These are phyloP conservation scores for Trichoderma erinaceum DNA, from an alignment of 495 filamentous ascomycete genomes.

Conservation along the genomic window DNA sequence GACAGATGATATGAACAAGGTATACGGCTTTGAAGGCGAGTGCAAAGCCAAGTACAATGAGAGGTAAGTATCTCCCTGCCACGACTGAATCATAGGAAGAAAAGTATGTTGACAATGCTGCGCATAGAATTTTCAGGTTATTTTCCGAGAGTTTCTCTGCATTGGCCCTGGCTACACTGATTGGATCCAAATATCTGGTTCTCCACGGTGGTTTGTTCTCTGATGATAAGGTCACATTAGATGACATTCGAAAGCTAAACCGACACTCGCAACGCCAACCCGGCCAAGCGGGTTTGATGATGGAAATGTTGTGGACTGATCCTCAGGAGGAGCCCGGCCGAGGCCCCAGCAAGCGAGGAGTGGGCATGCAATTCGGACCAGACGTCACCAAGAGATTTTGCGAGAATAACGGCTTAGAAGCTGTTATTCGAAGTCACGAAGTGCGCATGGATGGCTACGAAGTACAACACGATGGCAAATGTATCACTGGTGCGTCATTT, in stretches of 20 bases:
- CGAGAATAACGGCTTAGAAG: slow-evolving; percentile 87
- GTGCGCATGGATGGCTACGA: slow-evolving; percentile 97
- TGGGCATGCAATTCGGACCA: slow-evolving; percentile 93
- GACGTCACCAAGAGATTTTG: slow-evolving; percentile 97
- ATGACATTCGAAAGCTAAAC: slow-evolving; percentile 89
- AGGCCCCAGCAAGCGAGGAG: slow-evolving; percentile 92
- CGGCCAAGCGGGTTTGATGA: slow-evolving; percentile 95
- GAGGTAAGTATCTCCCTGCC: slow-evolving; percentile 35
- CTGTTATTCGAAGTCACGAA: slow-evolving; percentile 94
- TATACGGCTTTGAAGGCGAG: slow-evolving; percentile 97
- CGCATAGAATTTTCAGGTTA: slow-evolving; percentile 70
- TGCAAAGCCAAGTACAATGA: slow-evolving; percentile 98
- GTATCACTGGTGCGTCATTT: slow-evolving; percentile 69
- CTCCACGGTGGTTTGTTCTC: slow-evolving; percentile 97
- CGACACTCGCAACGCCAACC: slow-evolving; percentile 90
- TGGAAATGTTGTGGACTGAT: slow-evolving; percentile 99
- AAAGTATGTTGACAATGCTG: not conserved
- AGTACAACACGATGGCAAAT: slow-evolving; percentile 92
- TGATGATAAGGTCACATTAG: slow-evolving; percentile 85
- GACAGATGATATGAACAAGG: slow-evolving; percentile 99
- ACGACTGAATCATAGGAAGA: not conserved
- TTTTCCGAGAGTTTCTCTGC: slow-evolving; percentile 99
- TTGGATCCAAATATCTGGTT: slow-evolving; percentile 86
- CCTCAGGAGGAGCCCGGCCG: slow-evolving; percentile 80
- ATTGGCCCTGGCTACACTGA: slow-evolving; percentile 83